phyloP scores from a whole-genome alignment of 768 basidiomycete genomes.

The Pilatotrama ljubarskyi region DNA sequence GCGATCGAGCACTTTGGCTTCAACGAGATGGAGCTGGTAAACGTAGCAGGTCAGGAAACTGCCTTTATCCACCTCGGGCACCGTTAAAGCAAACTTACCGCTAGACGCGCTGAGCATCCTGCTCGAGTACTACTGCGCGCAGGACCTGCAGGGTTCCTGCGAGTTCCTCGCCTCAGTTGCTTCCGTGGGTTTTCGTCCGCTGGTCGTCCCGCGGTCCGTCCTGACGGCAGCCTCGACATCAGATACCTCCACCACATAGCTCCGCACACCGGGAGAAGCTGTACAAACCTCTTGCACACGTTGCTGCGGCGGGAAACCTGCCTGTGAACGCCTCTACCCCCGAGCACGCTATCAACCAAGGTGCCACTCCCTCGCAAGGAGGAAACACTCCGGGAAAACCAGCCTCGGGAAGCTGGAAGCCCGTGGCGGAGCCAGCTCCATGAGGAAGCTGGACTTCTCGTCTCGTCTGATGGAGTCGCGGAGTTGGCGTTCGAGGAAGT shows the following conservation, averaged over 20 bases:
- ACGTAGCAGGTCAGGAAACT: constrained; percentile 55
- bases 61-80: no score
- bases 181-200: constrained; percentile 42
- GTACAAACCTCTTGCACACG: constrained; percentile 25
- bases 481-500: background rate
- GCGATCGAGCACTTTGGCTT: constrained; percentile 69
- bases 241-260: constrained; percentile 33
- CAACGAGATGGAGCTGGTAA: constrained; percentile 54
- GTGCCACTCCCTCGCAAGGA: constrained; percentile 18
- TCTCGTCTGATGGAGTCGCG: constrained; percentile 1
- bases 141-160: constrained; percentile 45
- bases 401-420: constrained; percentile 24
- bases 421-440: constrained; percentile 17
- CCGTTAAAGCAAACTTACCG: background rate
- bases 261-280: constrained; percentile 24
- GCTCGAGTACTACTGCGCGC: constrained; percentile 70
- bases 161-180: constrained; percentile 47
- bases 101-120: constrained; percentile 66
- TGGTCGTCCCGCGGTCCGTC: background rate
- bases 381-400: constrained; percentile 23
- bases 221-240: background rate
- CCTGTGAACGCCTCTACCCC: constrained; percentile 10
- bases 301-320: background rate
- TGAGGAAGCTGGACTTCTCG: background rate
- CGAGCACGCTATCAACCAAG: constrained; percentile 7